Evolutionary conservation across 2,329 filamentous ascomycete genomes (phyloP).

Genomic region (Fusarium siculi): DNA sequence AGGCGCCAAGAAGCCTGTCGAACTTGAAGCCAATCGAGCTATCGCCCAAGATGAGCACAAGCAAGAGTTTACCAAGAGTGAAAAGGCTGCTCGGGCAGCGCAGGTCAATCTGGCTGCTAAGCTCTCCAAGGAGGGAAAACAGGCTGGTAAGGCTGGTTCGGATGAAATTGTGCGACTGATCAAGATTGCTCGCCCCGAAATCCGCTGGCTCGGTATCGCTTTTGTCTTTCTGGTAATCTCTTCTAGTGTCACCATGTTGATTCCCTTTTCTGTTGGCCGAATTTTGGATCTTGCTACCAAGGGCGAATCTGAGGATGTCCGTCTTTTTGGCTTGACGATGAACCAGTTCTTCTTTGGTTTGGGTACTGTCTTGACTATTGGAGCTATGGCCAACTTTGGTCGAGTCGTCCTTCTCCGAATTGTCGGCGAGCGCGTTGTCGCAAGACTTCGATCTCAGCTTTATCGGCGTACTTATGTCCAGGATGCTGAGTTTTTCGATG

Average conservation of each 20-base stretch:
- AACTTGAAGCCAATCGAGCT: conserved; percentile 47
- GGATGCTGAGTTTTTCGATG: conserved; percentile 98
- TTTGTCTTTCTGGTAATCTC: conserved; percentile 89
- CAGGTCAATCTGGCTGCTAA: conserved; percentile 91
- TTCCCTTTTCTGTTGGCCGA: conserved; percentile 95
- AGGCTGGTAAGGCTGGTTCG: conserved; percentile 67
- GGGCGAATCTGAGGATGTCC: conserved; percentile 70
- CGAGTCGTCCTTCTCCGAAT: conserved; percentile 93
- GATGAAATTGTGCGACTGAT: conserved; percentile 87
- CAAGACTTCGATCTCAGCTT: conserved; percentile 86
- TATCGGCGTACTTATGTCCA: conserved; percentile 95
- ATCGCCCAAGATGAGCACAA: conserved; percentile 49
- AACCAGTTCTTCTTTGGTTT: conserved; percentile 90
- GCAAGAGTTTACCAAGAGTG: conserved; percentile 71
- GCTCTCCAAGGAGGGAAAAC: conserved; percentile 82
- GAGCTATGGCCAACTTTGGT: conserved; percentile 91
- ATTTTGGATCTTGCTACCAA: conserved; percentile 93
- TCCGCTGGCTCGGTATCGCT: conserved; percentile 79
- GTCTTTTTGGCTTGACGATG: conserved; percentile 85
- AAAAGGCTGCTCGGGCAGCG: conserved; percentile 86
- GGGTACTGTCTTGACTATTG: conserved; percentile 79
- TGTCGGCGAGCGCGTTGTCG: conserved; percentile 93
- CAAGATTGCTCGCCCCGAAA: conserved; percentile 88
- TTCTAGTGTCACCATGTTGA: conserved; percentile 92
- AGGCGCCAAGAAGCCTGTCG: conserved; percentile 52